Base-by-base conservation (phyloP, 1,284 basidiomycete genomes). In the Phellinidium pouzarii region DNA sequence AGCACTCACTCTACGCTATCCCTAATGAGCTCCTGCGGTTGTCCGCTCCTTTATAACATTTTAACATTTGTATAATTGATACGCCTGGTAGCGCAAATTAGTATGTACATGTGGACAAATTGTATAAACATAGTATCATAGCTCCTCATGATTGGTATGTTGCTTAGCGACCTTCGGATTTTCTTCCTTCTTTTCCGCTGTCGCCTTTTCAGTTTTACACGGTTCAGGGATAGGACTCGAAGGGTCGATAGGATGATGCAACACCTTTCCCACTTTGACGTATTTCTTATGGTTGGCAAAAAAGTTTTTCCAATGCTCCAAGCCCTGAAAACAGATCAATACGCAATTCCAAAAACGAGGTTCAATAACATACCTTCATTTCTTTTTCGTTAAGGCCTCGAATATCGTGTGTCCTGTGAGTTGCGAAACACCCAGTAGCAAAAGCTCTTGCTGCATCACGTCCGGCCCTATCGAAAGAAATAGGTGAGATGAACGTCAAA, bases 401-500 rank as follows among this genome's bases (percentile, higher is more conserved):
- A 54, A 87, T 71, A 70, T 97, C 94, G 70, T 96, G 87, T 36
- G 93, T 97, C 44, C 83, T 78, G 68, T 97, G 94, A 11, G 79
- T 78, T 62, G 84, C 76, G 74, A 97, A 96, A 68, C 94, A 97
- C 4, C 93, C 93, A 0, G 94, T 97, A 29, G 81, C 89, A 68
- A 91, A 97, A 0, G 93, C 87, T 60, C 94, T 74, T 26, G 90
- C 88, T 11, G 91, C 92, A 66, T 97, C 94, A 52, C 77, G 70
- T 7, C 94, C 94, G 52, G 90, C 84, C 74, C 91, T 93, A 63
- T 42, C 59, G 59, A 58, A 53, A 56, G 53, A 59, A 50, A 59
- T 51, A 23, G 42, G 22, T 50, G 44, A 37, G 48, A 48, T 25
- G 17, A 45, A 8, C 19, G 34, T 12, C 14, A 50, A 6, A 45